Evolutionary conservation across 164 flowering plant species (phyloP).

Genomic region (Santalum album): DNA sequence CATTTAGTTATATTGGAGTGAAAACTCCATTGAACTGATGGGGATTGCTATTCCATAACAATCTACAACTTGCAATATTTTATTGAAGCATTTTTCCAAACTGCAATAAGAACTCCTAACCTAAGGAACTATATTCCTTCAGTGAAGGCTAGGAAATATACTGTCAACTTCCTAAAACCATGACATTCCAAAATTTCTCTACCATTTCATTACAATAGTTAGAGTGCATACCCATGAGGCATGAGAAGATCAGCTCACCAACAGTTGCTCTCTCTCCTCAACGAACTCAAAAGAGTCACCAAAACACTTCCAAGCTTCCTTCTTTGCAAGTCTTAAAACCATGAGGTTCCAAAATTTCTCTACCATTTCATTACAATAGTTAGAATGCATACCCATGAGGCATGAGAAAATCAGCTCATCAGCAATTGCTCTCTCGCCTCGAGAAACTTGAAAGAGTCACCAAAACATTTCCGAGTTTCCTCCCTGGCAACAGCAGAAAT

Average conservation of each 20-base stretch:
- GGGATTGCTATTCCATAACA: too few species aligned
- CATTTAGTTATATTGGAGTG: too few species aligned
- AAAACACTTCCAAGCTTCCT: constrained; percentile 43
- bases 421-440: constrained; percentile 18
- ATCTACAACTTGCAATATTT: too few species aligned
- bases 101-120: too few species aligned
- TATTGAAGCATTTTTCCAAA: too few species aligned
- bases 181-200: too few species aligned
- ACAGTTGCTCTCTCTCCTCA: constrained; percentile 17
- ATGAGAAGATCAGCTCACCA: background rate
- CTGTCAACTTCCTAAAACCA: too few species aligned
- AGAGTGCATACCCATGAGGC: background rate
- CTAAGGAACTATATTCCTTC: too few species aligned
- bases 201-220: background rate
- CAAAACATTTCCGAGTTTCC: constrained; percentile 48
- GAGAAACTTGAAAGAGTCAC: constrained; percentile 33
- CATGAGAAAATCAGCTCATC: background rate
- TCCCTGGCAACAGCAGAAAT: constrained; percentile 26
- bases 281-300: constrained; percentile 38
- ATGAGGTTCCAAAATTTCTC: too few species aligned
- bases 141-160: too few species aligned
- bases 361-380: background rate
- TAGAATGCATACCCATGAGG: background rate
- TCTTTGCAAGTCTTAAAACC: constrained; percentile 16
- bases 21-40: too few species aligned